Percentiles rank a stretch among this genome's conserved stretches.
Conservation (phyloP, 2,329 filamentous ascomycete species). For the Aspergillus quadricinctus region DNA sequence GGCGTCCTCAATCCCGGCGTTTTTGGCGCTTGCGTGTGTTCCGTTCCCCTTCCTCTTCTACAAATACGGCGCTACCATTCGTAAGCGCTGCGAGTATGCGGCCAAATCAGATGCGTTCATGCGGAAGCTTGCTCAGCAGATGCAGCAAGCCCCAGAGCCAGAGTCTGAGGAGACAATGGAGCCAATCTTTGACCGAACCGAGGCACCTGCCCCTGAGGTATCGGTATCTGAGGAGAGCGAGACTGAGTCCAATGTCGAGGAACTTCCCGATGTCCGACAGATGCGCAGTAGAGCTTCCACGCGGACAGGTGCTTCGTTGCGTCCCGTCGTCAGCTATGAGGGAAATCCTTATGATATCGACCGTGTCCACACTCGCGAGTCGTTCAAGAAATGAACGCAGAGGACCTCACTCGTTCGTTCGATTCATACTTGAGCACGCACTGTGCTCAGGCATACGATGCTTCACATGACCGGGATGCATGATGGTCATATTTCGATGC, state of each 20-base stretch:
- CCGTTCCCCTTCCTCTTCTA: conserved; percentile 41
- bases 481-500: neutral
- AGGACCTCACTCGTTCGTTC: neutral
- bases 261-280: conserved; percentile 11
- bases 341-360: conserved; percentile 25
- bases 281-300: conserved; percentile 6
- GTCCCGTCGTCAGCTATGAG: conserved; percentile 15
- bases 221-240: conserved; percentile 2
- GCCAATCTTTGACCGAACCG: neutral
- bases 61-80: conserved; percentile 33
- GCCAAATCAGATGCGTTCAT: conserved; percentile 31
- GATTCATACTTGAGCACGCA: neutral
- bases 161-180: conserved; percentile 9
- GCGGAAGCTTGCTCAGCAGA: conserved; percentile 18
- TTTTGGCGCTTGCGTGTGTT: conserved; percentile 39
- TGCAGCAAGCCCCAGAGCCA: conserved; percentile 8
- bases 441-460: neutral
- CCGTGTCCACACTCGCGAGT: conserved; percentile 21
- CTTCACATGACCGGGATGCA: neutral
- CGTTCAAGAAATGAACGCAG: conserved; percentile 13
- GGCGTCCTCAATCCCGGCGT: conserved; percentile 43
- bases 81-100: conserved; percentile 35
- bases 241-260: conserved; percentile 10
- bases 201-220: neutral
- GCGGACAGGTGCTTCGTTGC: conserved; percentile 6